Evolutionary conservation across 2,329 filamentous ascomycete species (phyloP).

Genomic region (Pseudovirgaria hyperparasitica): DNA sequence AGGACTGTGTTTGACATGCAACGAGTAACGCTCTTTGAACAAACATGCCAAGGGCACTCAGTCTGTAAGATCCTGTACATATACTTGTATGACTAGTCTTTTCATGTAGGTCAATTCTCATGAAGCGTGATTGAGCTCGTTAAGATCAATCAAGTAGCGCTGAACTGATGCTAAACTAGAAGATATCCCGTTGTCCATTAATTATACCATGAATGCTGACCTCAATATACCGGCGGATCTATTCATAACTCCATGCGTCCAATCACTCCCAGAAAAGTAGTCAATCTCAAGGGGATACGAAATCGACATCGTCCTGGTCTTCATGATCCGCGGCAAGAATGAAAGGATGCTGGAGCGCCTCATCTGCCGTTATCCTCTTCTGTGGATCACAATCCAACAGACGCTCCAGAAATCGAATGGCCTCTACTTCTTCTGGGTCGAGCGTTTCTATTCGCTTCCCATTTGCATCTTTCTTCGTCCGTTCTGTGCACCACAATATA

Average conservation of each 20-base stretch:
- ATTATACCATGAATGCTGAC: too few relatives aligned
- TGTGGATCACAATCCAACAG: slow-evolving; percentile 68
- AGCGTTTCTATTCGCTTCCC: slow-evolving; percentile 36
- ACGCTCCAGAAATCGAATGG: slow-evolving; percentile 56
- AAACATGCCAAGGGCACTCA: too few relatives aligned
- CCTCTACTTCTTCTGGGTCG: slow-evolving; percentile 55
- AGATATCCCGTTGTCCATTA: too few relatives aligned
- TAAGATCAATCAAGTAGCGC: too few relatives aligned
- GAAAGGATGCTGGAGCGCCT: slow-evolving; percentile 64
- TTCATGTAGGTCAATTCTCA: too few relatives aligned
- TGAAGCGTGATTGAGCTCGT: too few relatives aligned
- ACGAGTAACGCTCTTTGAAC: too few relatives aligned
- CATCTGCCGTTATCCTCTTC: slow-evolving; percentile 59
- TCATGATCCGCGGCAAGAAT: slow-evolving; percentile 28
- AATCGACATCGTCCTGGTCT: slow-evolving; percentile 3
- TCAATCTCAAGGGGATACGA: slow-evolving; percentile 1
- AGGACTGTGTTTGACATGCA: too few relatives aligned
- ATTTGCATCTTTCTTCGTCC: slow-evolving; percentile 47
- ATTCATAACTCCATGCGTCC: slow-evolving; percentile 1
- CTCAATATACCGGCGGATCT: background rate
- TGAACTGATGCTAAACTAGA: too few relatives aligned
- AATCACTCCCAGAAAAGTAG: slow-evolving; percentile 1
- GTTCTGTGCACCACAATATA: slow-evolving; percentile 84
- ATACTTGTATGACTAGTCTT: too few relatives aligned
- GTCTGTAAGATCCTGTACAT: too few relatives aligned